Base-by-base conservation (phyloP, 2,329 filamentous ascomycete species). In the Penicillium decumbens region DNA sequence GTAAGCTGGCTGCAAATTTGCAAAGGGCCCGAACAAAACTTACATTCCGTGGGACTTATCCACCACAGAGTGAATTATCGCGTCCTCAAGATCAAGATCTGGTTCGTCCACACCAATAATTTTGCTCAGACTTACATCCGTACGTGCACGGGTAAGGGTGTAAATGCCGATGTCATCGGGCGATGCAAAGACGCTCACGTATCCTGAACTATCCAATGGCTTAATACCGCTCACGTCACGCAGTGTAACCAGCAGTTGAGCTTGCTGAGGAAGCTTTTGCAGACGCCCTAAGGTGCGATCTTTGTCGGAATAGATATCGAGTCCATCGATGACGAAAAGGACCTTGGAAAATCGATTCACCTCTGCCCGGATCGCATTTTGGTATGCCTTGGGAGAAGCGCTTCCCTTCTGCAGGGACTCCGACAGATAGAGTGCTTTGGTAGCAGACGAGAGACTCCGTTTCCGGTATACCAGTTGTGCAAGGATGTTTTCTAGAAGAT, bases 381-480 rank as follows among this genome's bases (percentile, higher is more conserved):
- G 64, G 25, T 64, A 68, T 4, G 56, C 45, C 30, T 68, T 67
- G 2, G 64, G 33, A 1, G 65, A 64, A 1, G 59, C 65, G 0
- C 51, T 55, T 5, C 57, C 59, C 4, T 50, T 50, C 0, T 47
- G 45, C 1, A 59, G 45, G 0, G 58, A 54, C 25, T 66, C 60
- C 0, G 63, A 63, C 0, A 61, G 13, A 25, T 67, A 66, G 0
- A 68, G 43, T 0, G 53, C 47, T 0, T 54, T 39, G 0, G 65
- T 64, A 1, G 60, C 45, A n/a, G 65, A 45, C 1, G 61, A 66
- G 2, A 55, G 46, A 2, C 29, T 53, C 6, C 64, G 58, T 25
- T 60, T 65, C 1, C 64, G 60, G 41, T 66, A 61, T 1, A 68
- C 60, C 6, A 68, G 56, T 32, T 68, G 65, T 1, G 63, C 65